phyloP scores from a whole-genome alignment of 176 grass and related monocot species.

The Cenchrus americanus region DNA sequence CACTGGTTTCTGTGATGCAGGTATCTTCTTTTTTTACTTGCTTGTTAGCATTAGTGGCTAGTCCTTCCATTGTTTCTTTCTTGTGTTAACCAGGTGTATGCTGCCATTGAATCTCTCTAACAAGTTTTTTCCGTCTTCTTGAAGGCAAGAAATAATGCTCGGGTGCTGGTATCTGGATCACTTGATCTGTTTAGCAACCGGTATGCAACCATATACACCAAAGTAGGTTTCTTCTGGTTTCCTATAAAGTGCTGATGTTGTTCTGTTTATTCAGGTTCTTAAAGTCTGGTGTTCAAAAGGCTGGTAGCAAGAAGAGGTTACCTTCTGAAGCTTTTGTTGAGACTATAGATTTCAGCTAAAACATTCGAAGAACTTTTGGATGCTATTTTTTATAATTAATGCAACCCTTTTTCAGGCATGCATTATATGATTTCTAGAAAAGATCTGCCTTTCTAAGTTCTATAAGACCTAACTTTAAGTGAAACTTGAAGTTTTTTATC shows the following conservation, averaged over 20 bases:
- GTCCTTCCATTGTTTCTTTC: background rate
- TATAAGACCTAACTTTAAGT: background rate
- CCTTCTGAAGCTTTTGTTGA: slow-evolving; percentile 17
- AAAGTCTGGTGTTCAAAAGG: slow-evolving; percentile 82
- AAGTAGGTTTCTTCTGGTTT: background rate
- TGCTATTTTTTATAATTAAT: slow-evolving; percentile 17
- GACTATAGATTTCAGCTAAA: background rate
- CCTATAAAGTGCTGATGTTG: slow-evolving; percentile 6
- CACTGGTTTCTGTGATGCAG: slow-evolving; percentile 96
- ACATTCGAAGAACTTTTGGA: background rate
- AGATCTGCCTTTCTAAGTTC: background rate
- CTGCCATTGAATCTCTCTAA: slow-evolving; percentile 19
- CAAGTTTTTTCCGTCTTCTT: slow-evolving; percentile 28
- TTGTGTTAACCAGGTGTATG: slow-evolving; percentile 10
- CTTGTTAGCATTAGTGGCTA: background rate
- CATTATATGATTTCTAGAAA: slow-evolving; percentile 10
- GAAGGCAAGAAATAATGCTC: slow-evolving; percentile 95
- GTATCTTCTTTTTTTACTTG: slow-evolving; percentile 51
- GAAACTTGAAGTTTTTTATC: background rate
- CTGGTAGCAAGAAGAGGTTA: slow-evolving; percentile 72
- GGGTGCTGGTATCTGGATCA: slow-evolving; percentile 86
- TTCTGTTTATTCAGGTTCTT: slow-evolving; percentile 62
- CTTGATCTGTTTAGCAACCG: slow-evolving; percentile 89
- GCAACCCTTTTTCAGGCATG: background rate
- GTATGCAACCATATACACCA: slow-evolving; percentile 38